Evolutionary conservation across 2,329 filamentous ascomycete genomes (phyloP).

Genomic region (Botryotinia calthae): DNA sequence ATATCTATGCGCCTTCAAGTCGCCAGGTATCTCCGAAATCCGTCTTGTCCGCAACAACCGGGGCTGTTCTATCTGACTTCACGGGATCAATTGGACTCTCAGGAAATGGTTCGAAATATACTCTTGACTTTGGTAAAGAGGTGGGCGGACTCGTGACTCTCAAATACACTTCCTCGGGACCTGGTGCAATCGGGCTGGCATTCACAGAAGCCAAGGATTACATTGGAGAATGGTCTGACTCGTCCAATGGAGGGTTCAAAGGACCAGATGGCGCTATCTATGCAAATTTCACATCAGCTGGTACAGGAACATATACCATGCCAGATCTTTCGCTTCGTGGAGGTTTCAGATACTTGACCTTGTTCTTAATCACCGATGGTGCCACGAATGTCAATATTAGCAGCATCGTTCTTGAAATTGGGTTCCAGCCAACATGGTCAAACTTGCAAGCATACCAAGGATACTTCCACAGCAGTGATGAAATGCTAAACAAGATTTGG

Average conservation of each 20-base stretch:
- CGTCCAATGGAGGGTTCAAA: slow-evolving; percentile 48
- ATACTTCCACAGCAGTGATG: slow-evolving; percentile 51
- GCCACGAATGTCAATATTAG: slow-evolving; percentile 32
- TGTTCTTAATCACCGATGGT: slow-evolving; percentile 42
- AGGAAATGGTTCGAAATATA: slow-evolving; percentile 50
- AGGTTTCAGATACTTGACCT: slow-evolving; percentile 54
- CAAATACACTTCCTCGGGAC: slow-evolving; percentile 38
- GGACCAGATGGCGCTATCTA: slow-evolving; percentile 51
- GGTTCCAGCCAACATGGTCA: slow-evolving; percentile 45
- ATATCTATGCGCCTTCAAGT: slow-evolving; percentile 55
- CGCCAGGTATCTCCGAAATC: slow-evolving; percentile 49
- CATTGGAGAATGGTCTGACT: slow-evolving; percentile 49
- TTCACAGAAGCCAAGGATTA: slow-evolving; percentile 50
- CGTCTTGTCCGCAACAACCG: slow-evolving; percentile 43
- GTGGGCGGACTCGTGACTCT: slow-evolving; percentile 53
- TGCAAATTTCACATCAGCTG: slow-evolving; percentile 40
- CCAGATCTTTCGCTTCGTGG: slow-evolving; percentile 47
- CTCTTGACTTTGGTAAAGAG: slow-evolving; percentile 59
- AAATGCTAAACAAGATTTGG: slow-evolving; percentile 53
- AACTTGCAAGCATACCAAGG: slow-evolving; percentile 50
- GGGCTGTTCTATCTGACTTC: slow-evolving; percentile 32
- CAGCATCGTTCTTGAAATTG: slow-evolving; percentile 40
- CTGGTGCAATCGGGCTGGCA: slow-evolving; percentile 45
- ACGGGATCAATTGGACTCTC: slow-evolving; percentile 23
- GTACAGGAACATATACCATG: slow-evolving; percentile 44